These are phyloP conservation scores for Didymella glomerata DNA, from an alignment of 2,329 filamentous ascomycete genomes.

Conservation along the genomic window DNA sequence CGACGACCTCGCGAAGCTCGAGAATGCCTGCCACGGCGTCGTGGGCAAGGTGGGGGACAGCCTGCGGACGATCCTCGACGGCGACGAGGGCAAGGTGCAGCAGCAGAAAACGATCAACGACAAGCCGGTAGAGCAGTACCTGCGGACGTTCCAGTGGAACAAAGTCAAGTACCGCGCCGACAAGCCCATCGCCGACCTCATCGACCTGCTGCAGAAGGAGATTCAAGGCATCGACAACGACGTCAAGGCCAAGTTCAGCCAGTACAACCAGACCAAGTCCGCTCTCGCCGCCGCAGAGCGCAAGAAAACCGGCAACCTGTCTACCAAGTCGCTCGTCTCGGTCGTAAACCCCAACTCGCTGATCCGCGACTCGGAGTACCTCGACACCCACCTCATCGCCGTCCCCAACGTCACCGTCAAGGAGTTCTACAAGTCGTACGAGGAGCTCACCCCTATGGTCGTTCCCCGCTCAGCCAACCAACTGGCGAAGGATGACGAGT, in stretches of 20 bases:
- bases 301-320: conserved; percentile 91
- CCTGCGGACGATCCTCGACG: conserved; percentile 81
- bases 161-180: conserved; percentile 97
- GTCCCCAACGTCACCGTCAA: conserved; percentile 82
- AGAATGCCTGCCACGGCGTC: conserved; percentile 78
- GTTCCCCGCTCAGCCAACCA: conserved; percentile 86
- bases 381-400: conserved; percentile 93
- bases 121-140: conserved; percentile 94
- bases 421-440: conserved; percentile 89
- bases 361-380: conserved; percentile 91
- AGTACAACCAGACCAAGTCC: conserved; percentile 91
- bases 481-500: conserved; percentile 87
- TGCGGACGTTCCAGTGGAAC: conserved; percentile 92
- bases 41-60: conserved; percentile 90
- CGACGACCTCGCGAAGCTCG: conserved; percentile 91
- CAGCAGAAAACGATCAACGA: conserved; percentile 95
- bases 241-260: conserved; percentile 90
- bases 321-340: conserved; percentile 91
- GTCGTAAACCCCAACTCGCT: conserved; percentile 78
- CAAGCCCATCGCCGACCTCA: conserved; percentile 85
- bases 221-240: conserved; percentile 92
- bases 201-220: conserved; percentile 92
- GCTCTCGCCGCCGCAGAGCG: conserved; percentile 82
- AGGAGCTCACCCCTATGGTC: conserved; percentile 88
- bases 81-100: conserved; percentile 80